Evolutionary conservation across 2,329 filamentous ascomycete species (phyloP).

Genomic region (Nemania sp.): DNA sequence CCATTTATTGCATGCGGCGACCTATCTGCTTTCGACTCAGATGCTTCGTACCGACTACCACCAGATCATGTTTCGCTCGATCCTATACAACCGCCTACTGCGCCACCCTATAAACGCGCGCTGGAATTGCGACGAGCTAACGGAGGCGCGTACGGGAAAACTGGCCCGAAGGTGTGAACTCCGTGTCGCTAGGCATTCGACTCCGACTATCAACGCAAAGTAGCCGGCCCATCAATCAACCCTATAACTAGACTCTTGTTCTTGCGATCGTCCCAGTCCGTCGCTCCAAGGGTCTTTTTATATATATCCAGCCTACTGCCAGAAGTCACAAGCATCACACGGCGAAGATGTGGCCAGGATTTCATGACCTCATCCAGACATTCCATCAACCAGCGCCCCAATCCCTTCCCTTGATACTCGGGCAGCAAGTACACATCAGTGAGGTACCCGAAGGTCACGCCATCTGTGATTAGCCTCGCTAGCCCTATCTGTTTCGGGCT

Average conservation of each 20-base stretch:
- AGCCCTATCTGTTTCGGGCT: conserved; percentile 61
- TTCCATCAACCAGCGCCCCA: conserved; percentile 66
- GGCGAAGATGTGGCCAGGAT: conserved; percentile 65
- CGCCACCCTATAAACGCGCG: conserved; percentile 92
- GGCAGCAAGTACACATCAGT: conserved; percentile 68
- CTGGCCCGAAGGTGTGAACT: conserved; percentile 55
- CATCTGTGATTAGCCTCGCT: conserved; percentile 75
- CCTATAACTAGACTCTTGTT: conserved; percentile 54
- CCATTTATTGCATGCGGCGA: conserved; percentile 98
- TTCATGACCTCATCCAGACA: conserved; percentile 62
- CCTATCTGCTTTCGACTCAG: conserved; percentile 92
- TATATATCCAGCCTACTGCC: conserved; percentile 58
- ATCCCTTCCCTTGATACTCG: conserved; percentile 62
- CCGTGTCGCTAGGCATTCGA: background rate
- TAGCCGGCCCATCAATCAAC: conserved; percentile 45
- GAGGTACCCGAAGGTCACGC: conserved; percentile 75
- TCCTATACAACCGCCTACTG: conserved; percentile 93
- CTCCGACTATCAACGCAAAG: conserved; percentile 31
- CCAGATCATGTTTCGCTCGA: conserved; percentile 88
- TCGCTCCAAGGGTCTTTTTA: conserved; percentile 59
- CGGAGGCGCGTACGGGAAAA: conserved; percentile 83
- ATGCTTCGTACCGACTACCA: conserved; percentile 91
- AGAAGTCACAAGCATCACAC: conserved; percentile 66
- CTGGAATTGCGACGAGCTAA: conserved; percentile 83
- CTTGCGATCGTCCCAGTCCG: conserved; percentile 59